Base-by-base conservation (phyloP, 805 yeast species). In the Cyberlindnera maritima region DNA sequence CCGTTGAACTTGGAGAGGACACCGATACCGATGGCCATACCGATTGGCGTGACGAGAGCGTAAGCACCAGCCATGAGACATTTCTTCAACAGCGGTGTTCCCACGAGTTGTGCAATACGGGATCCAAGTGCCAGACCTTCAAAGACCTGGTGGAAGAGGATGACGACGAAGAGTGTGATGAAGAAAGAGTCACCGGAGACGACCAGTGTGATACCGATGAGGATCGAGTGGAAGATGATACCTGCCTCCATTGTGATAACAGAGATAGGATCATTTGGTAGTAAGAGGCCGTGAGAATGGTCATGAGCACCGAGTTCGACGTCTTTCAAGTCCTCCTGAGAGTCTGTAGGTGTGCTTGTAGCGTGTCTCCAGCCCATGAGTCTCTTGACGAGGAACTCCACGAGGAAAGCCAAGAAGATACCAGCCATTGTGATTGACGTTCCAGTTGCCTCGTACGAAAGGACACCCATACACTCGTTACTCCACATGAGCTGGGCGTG, bases 81-180 rank as follows among this genome's bases (percentile, higher is more conserved):
- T 13, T 86, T 86, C 1, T 79, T 71, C 52, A 62, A 63, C 45
- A 70, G 63, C 47, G 60, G 64, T 29, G 48, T 46, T 8, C 56
- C 43, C 11, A 59, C 43, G 1, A 79, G 68, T 26, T 70, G 69
- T 2, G 88, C 82, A 31, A 85, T 71, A 61, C 95, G 76, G 7
- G 90, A 75, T n/a, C 95, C 95, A 48, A 88, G 70, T 33, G 94
- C 95, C 39, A 88, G 69, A 36, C 95, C 96, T 67, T 87, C 96
- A 60, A 87, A 87, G 66, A 80, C 69, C 65, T 87, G 96, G 63
- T 88, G 89, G 71, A 79, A 80, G 3, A 81, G 76, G 43, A 75
- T 58, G 23, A 75, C 95, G 49, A 83, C 74, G 62, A 83, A 85
- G 40, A 87, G 69, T 2, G 85, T 75, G 49, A 71, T 75, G 60